Base-by-base conservation (phyloP, 2,329 filamentous ascomycete species). In the Domatiomyces globalis region DNA sequence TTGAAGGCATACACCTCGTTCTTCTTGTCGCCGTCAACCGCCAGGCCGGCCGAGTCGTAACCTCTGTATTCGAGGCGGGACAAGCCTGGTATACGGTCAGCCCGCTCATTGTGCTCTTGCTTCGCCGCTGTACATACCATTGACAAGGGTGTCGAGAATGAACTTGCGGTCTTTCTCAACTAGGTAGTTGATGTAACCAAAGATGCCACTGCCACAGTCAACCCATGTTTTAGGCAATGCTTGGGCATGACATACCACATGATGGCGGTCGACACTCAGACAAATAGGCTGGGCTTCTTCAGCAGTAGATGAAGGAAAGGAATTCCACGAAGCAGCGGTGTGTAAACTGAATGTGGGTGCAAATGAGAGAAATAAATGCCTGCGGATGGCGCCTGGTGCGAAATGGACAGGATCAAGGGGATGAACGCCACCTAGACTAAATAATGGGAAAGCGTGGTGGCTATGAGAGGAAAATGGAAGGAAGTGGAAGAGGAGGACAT, bases 151-250 rank as follows among this genome's bases (percentile, higher is more conserved):
- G 69, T 95, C 83, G 67, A 96, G 79, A 70, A 96, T 94, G 74
- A 85, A 94, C 73, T 87, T 89, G 70, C 92, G 82, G 76, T 96
- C 90, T 80, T 94, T 95, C 79, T 96, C 92, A 69, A 96, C 88
- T 69, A 96, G 77, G 74, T 96, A 96, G 77, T 96, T 96, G 76
- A 96, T 87, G 79, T 96, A 96, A 65, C 90, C 90, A 75, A 96
- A 94, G 73, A 92, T 94, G 71, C 87, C 87, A 83, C 86, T 90
- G 59, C 33, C 9, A 39, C 10, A 55, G 36, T 39, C 33, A 39
- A 10, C 2, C 15, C 9, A 47, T 10, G 4, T 15, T 36, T 12
- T 36, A 7, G n/a, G 20, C 20, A 18, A 9, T 10, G 6, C n/a
- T 17, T 4, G 45, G 25, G 27, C 3, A 2, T 18, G 17, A 47